Conservation (phyloP, 495 filamentous ascomycete genomes). For the Margaritispora aquatica region DNA sequence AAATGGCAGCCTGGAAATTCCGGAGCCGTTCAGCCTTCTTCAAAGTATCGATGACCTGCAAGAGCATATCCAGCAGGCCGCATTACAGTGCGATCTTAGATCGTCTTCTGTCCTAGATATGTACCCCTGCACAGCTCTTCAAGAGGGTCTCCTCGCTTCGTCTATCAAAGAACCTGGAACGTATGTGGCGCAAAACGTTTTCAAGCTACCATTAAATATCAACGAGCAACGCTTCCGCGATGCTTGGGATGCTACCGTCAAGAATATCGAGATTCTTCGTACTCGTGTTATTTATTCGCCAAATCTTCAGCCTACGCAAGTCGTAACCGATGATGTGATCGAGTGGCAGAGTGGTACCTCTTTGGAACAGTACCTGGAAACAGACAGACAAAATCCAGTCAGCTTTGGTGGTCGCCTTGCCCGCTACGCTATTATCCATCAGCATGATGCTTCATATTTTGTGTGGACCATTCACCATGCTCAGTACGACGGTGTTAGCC, state of each 20-base stretch:
- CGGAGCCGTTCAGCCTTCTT: no score
- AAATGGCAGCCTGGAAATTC: no score
- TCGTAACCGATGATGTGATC: neutral
- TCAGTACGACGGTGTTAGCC: constrained; percentile 62
- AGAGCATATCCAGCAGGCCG: no score
- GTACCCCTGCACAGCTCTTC: constrained; percentile 64
- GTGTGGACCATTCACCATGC: constrained; percentile 61
- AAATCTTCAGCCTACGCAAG: neutral
- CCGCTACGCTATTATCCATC: neutral
- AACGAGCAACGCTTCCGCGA: constrained; percentile 43
- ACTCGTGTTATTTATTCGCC: constrained; percentile 46
- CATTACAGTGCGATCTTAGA: no score
- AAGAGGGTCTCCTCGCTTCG: constrained; percentile 30
- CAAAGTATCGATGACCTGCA: no score
- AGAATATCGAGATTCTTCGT: constrained; percentile 44
- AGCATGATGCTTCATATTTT: constrained; percentile 25
- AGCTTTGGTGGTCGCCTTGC: neutral
- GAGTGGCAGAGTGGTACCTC: neutral
- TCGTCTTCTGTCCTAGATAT: no score
- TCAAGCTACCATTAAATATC: constrained; percentile 36
- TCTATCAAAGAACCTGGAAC: neutral
- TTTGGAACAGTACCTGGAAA: neutral
- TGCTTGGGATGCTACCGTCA: constrained; percentile 46
- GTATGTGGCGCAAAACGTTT: constrained; percentile 33
- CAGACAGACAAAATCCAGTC: neutral